These are phyloP conservation scores for Talaromyces sp. DNA, from an alignment of 2,329 filamentous ascomycete species.

Conservation along the genomic window DNA sequence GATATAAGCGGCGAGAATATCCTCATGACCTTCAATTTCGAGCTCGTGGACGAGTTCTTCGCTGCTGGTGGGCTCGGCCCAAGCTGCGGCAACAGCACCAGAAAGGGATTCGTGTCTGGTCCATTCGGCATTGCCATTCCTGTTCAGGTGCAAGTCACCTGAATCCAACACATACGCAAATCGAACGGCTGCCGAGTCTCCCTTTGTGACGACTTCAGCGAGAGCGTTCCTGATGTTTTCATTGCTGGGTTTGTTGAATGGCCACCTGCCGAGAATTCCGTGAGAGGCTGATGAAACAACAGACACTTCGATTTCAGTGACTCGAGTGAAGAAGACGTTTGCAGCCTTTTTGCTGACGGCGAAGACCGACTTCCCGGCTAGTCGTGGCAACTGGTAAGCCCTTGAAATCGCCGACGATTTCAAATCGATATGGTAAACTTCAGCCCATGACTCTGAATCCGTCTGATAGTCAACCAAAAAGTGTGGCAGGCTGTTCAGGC, in stretches of 20 bases:
- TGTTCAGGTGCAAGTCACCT: conserved; percentile 75
- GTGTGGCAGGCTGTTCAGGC: conserved; percentile 67
- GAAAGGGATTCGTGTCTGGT: conserved; percentile 74
- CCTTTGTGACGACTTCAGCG: conserved; percentile 76
- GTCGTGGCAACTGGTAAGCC: conserved; percentile 71
- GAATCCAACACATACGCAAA: conserved; percentile 62
- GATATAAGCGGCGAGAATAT: conserved; percentile 73
- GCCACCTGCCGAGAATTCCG: conserved; percentile 70
- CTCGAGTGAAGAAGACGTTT: conserved; percentile 83
- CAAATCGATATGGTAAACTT: conserved; percentile 78
- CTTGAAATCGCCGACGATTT: conserved; percentile 65
- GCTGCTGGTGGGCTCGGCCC: conserved; percentile 69
- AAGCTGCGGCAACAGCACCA: conserved; percentile 72
- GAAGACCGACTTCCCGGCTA: conserved; percentile 68
- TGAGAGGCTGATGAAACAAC: conserved; percentile 73
- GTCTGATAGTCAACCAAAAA: conserved; percentile 81
- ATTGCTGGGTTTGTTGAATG: conserved; percentile 45
- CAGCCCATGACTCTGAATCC: conserved; percentile 66
- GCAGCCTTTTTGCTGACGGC: conserved; percentile 71
- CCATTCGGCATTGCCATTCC: conserved; percentile 79
- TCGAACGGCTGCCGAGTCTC: conserved; percentile 68
- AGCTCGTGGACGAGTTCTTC: conserved; percentile 74
- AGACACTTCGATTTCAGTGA: conserved; percentile 68
- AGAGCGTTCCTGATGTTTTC: conserved; percentile 60
- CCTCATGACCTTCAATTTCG: conserved; percentile 80